Evolutionary conservation across 1,284 basidiomycete genomes (phyloP).

Genomic region (Inonotus obliquus): DNA sequence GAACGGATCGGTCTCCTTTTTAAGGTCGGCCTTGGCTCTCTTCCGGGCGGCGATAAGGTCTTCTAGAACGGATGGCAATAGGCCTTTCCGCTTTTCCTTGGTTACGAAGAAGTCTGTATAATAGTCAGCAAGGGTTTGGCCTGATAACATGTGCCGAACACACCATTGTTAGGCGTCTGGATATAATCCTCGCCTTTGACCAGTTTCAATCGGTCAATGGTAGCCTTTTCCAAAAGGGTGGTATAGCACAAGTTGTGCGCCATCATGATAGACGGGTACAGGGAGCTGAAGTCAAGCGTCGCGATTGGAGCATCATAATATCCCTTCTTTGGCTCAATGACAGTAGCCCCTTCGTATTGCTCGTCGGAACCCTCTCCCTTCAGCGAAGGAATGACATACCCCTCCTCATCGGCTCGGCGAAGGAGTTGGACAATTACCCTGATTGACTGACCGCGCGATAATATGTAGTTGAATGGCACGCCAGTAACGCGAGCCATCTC

Average conservation of each 20-base stretch:
- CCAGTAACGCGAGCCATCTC: constrained; percentile 97
- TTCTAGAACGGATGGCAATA: constrained; percentile 88
- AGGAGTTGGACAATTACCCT: constrained; percentile 93
- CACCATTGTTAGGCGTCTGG: constrained; percentile 90
- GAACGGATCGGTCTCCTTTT: constrained; percentile 93
- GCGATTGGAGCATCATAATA: constrained; percentile 95
- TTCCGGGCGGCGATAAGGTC: constrained; percentile 90
- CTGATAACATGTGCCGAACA: constrained; percentile 18
- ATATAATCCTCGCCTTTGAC: constrained; percentile 86
- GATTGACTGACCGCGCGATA: constrained; percentile 92
- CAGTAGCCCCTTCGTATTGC: constrained; percentile 95
- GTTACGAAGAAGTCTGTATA: constrained; percentile 79
- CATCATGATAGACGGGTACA: constrained; percentile 99
- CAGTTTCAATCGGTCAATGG: constrained; percentile 72
- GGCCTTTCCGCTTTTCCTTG: constrained; percentile 69
- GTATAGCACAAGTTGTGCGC: constrained; percentile 98
- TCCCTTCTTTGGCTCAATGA: constrained; percentile 91
- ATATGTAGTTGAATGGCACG: constrained; percentile 93
- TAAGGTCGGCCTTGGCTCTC: constrained; percentile 88
- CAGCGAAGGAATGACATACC: constrained; percentile 80
- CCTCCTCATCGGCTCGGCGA: constrained; percentile 83
- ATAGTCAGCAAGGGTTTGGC: neutral
- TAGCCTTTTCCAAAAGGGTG: constrained; percentile 75
- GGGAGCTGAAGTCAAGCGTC: constrained; percentile 93
- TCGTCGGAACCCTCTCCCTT: constrained; percentile 89